Percentiles rank a stretch among this genome's conserved stretches.
Evolutionary conservation across 2,329 filamentous ascomycete species (phyloP).

Genomic region (Diaporthe aspalathi): DNA sequence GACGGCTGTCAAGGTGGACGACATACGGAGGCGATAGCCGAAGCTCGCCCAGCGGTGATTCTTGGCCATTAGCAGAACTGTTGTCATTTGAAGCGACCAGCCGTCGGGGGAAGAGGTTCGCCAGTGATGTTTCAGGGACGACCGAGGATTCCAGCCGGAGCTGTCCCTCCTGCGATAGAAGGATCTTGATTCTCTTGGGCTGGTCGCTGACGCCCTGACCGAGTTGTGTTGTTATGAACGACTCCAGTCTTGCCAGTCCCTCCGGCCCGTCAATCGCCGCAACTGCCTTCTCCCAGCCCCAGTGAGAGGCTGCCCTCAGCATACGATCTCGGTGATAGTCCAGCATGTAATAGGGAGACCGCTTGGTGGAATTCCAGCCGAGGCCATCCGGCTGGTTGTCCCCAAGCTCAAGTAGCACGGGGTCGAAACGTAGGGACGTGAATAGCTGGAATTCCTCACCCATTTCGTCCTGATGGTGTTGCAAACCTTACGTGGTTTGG

Average conservation of each 20-base stretch:
- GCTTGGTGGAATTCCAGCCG: constrained; percentile 64
- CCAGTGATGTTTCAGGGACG: constrained; percentile 54
- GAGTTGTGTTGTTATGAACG: constrained; percentile 49
- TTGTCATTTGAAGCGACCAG: constrained; percentile 59
- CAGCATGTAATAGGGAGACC: constrained; percentile 82
- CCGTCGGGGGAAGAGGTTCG: constrained; percentile 67
- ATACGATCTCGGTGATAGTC: constrained; percentile 82
- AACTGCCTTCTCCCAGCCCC: constrained; percentile 63
- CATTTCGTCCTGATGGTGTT: constrained; percentile 44
- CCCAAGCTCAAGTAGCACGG: constrained; percentile 60
- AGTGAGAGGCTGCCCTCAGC: constrained; percentile 70
- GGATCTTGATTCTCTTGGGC: constrained; percentile 65
- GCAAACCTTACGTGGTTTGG: not conserved
- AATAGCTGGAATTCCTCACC: constrained; percentile 69
- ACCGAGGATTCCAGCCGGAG: constrained; percentile 56
- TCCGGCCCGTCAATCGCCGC: constrained; percentile 56
- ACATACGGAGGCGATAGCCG: constrained; percentile 51
- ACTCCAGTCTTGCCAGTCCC: constrained; percentile 58
- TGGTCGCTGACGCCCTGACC: constrained; percentile 42
- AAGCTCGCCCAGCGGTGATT: constrained; percentile 38
- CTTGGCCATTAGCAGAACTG: constrained; percentile 14
- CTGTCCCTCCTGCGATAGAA: constrained; percentile 62
- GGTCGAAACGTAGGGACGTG: constrained; percentile 79
- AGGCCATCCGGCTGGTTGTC: constrained; percentile 52
- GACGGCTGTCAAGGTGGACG: constrained; percentile 57